Base-by-base conservation (phyloP, 2,329 filamentous ascomycete genomes). In the Falciphora oryzae region DNA sequence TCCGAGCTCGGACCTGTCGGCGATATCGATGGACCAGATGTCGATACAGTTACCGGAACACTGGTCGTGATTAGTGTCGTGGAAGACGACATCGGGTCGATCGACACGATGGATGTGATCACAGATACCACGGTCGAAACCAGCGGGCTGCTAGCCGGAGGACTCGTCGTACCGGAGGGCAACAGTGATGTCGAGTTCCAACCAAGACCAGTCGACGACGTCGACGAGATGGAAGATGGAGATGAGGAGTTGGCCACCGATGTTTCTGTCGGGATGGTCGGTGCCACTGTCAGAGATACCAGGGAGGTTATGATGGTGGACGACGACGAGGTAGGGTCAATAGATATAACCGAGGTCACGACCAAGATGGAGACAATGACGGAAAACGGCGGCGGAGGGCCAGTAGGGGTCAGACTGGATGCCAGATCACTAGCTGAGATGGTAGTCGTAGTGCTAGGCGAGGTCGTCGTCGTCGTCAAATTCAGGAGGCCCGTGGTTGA, bases 91-190 rank as follows among this genome's bases (percentile, higher is more conserved):
- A 31, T 58, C n/a, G 62, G 56, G n/a, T 63, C 38, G 2, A 63
- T 27, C 25, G 62, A 63, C 5, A 63, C 62, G 25, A 57, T 63
- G 18, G 62, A 63, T 3, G 62, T 63, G 16, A 63, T 22, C 32
- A 63, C 62, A 6, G 58, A 60, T 7, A 60, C 58, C 28, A 60
- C 58, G n/a, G n/a, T 31, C 31, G 58, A 31, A 31, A 32, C 31
- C 28, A 38, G 27, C 31, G 58, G 31, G 31, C 22, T 31, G 58
- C 28, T 60, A 5, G 31, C 58, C 29, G 58, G 44, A 18, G 27
- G n/a, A 6, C 14, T 58, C 25, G 27, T 35, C 3, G 58, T 60
- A 14, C 16, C 31, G 14, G 31, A 31, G 31, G 29, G 16, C 31
- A 25, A 16, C 29, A 28, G 8, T 8, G 27, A 31, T 14, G 58